Base-by-base conservation (phyloP, 257 asterid genomes). In the Ocimum tenuiflorum region DNA sequence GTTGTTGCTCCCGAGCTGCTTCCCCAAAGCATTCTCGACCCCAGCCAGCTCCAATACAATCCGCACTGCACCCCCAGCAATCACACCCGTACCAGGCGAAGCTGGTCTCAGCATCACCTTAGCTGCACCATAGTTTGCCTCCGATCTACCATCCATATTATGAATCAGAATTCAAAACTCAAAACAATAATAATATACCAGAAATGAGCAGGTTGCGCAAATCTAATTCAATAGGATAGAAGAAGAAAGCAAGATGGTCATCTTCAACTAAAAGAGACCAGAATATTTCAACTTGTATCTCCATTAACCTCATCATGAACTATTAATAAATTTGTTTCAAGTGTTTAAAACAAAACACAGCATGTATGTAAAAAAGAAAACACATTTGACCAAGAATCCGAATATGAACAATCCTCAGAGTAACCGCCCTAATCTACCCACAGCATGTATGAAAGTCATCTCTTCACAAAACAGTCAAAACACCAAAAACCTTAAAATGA, bases 41-140 rank as follows among this genome's bases (percentile, higher is more conserved):
- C 99, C 97, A 0, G 99, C 99, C 84, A 92, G 24, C 59, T 92
- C 99, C 11, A 89, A 77, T 57, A 89, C 96, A 15, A 89, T 86
- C 68, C 97, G 77, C n/a, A 92, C 97, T 0, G 97, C 82, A 19
- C 98, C 98, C 27, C 98, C 99, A 4, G 99, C 99, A 56, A 92
- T 89, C 22, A 92, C 99, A 27, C 99, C 99, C 0, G 96, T 92
- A 63, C 99, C 99, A 0, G 99, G 97, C 0, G 96, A 81, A 38
- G 97, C 99, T 0, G 97, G 99, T 47, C 99, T 79, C 10, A 92
- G 95, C 99, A 92, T 92, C 76, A 92, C 99, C 73, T 36, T 87
- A 12, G 99, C 99, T 7, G 97, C 99, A 22, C 98, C 99, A 59
- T 85, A 92, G 65, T 83, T 83, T 50, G 90, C 96, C 24, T 87